Evolutionary conservation across 208 protist species (phyloP).

Genomic region (Zelonia costaricensis): DNA sequence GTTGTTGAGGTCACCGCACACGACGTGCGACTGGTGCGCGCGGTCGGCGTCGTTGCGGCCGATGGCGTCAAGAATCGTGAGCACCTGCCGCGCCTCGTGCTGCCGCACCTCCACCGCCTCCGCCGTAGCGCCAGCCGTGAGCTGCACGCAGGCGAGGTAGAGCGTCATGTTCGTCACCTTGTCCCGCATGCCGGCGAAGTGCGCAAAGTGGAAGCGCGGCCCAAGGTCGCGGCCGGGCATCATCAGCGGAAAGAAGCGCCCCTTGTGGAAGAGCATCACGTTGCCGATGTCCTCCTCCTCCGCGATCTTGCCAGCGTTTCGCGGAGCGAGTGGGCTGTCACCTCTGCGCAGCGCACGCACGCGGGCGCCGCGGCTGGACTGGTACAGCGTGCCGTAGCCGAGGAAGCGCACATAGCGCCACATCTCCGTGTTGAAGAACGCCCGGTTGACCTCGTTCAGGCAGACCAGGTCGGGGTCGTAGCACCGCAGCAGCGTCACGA

Average conservation of each 20-base stretch:
- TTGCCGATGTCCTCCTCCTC: constrained; percentile 84
- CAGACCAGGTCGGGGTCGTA: constrained; percentile 85
- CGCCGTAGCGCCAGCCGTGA: constrained; percentile 62
- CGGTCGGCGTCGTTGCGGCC: constrained; percentile 66
- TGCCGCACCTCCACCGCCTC: constrained; percentile 51
- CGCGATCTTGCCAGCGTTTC: constrained; percentile 50
- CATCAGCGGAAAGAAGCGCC: constrained; percentile 77
- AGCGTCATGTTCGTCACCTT: constrained; percentile 85
- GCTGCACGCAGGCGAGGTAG: constrained; percentile 68
- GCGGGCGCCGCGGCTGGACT: constrained; percentile 71
- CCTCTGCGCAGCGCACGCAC: constrained; percentile 58
- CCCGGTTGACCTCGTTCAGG: constrained; percentile 81
- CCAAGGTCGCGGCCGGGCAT: constrained; percentile 74
- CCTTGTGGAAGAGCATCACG: constrained; percentile 86
- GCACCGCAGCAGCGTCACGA: constrained; percentile 55
- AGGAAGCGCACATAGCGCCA: constrained; percentile 72
- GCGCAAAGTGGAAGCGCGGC: constrained; percentile 67
- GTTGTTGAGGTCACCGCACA: constrained; percentile 87
- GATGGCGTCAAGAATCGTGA: constrained; percentile 68
- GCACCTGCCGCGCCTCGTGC: constrained; percentile 63
- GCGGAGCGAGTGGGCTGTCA: constrained; percentile 35
- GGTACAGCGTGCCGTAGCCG: constrained; percentile 81
- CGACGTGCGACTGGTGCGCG: constrained; percentile 49
- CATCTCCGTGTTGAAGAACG: constrained; percentile 67
- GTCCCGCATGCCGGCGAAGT: constrained; percentile 75